phyloP scores from a whole-genome alignment of 176 grass and related monocot genomes.

The Chrysopogon serrulatus region DNA sequence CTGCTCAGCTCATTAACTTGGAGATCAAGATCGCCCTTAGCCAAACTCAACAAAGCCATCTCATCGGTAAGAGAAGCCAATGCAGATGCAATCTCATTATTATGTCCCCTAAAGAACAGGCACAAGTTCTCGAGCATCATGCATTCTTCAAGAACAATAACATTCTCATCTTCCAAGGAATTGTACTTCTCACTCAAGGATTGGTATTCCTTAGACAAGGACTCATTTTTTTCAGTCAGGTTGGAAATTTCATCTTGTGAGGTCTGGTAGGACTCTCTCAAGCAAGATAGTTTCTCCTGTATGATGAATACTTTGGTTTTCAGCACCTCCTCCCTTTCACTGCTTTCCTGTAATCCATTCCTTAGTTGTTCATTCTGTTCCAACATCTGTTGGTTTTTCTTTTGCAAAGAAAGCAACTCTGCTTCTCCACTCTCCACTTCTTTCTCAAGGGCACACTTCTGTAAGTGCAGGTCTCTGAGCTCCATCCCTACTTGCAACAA shows the following conservation, averaged over 20 bases:
- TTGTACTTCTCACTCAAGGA: constrained; percentile 40
- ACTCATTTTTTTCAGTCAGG: constrained; percentile 45
- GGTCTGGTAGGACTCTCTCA: constrained; percentile 26
- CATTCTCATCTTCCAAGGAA: constrained; percentile 45
- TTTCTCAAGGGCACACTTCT: constrained; percentile 54
- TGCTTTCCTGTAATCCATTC: constrained; percentile 44
- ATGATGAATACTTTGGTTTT: constrained; percentile 48
- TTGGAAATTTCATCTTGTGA: constrained; percentile 44
- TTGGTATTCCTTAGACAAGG: constrained; percentile 40
- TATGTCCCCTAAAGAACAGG: constrained; percentile 71
- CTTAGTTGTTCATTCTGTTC: constrained; percentile 46
- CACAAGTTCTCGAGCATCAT: constrained; percentile 71
- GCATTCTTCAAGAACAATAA: constrained; percentile 40
- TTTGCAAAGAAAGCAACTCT: constrained; percentile 42
- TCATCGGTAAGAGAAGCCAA: constrained; percentile 61
- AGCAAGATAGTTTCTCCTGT: constrained; percentile 43
- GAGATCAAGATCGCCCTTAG: constrained; percentile 39
- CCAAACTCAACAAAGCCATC: constrained; percentile 56
- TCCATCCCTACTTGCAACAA: constrained; percentile 65
- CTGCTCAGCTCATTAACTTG: constrained; percentile 38
- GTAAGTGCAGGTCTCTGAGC: constrained; percentile 50
- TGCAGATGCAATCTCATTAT: constrained; percentile 65
- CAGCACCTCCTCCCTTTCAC: constrained; percentile 43
- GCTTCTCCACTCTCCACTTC: constrained; percentile 40
- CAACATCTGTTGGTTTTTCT: constrained; percentile 30